Base-by-base conservation (phyloP, 1,284 basidiomycete genomes). In the Mycena citricolor region DNA sequence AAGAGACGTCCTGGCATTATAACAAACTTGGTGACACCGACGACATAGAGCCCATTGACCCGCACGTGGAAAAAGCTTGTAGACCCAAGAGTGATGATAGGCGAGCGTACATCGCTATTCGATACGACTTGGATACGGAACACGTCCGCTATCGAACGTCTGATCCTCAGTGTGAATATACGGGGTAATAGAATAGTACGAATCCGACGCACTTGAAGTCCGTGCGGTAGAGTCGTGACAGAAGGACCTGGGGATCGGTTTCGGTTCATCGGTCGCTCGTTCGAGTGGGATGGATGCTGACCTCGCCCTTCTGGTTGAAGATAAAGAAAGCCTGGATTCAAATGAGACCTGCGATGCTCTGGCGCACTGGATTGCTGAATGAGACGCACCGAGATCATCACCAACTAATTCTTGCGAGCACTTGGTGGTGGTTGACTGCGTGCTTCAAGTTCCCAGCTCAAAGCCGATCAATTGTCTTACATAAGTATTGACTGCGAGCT, bases 81-180 rank as follows among this genome's bases (percentile, higher is more conserved):
- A 19, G 92, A 95, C 25, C 94, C 94, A 16, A 99, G 80, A 0
- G 97, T 99, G 65, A 99, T 90, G 61, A 99, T 97, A 14, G 97
- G 97, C 26, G 94, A 94, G 45, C 92, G 82, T 25, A 97, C 91
- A 67, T 98, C 90, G 58, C 90, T 90, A 67, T 95, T 97, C 17
- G 94, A 95, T 50, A 99, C 87, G 60, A 99, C 97, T 68, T 99
- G 95, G 63, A 97, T 97, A 52, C 94, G 83, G 67, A 97, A 97
- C 28, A 97, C 93, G 63, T 97, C 94, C 25, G 93, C 90, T 55
- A 97, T 95, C n/a, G 93, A 94, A 34, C 94, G 91, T 70, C 94
- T 97, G 41, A n/a, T 5, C 3, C 17, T 42, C 35, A 39, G 34
- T 14, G 6, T 8, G 20, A 6, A 8, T 33, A 51, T 32, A 39